Conservation (phyloP, 805 yeast genomes). For the Candida suzukii region DNA sequence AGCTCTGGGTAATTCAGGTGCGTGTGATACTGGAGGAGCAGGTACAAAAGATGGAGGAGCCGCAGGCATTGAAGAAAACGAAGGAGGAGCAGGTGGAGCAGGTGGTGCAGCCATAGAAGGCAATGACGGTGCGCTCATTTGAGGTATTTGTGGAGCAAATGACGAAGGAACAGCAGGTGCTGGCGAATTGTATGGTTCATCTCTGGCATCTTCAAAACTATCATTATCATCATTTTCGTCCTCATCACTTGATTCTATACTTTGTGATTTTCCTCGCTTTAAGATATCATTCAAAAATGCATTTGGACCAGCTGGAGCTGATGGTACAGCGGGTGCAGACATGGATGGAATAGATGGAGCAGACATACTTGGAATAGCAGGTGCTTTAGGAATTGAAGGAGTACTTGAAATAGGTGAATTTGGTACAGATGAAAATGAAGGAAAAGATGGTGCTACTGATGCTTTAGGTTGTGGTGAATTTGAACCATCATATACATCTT, state of each 20-base stretch:
- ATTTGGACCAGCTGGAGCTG: slow-evolving; percentile 9
- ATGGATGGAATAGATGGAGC: neutral
- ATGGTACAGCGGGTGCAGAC: slow-evolving; percentile 9
- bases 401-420: slow-evolving; percentile 3
- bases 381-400: slow-evolving; percentile 14
- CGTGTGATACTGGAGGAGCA: slow-evolving; percentile 5
- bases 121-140: no score
- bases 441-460: slow-evolving; percentile 24
- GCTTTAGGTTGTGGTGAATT: no score
- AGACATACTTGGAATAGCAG: slow-evolving; percentile 10
- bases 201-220: slow-evolving; percentile 3
- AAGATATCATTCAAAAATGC: neutral
- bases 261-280: neutral
- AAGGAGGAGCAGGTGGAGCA: slow-evolving; percentile 2
- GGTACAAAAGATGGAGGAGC: no score
- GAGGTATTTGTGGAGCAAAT: no score
- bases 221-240: neutral
- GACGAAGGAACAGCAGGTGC: slow-evolving; percentile 15
- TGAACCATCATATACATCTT: no score
- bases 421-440: slow-evolving; percentile 2
- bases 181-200: no score
- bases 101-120: slow-evolving; percentile 6
- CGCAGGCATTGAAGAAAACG: slow-evolving; percentile 5
- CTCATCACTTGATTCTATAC: neutral
- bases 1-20: neutral